These are phyloP conservation scores for Penstemon davidsonii DNA, from an alignment of 257 asterid species.

Conservation along the genomic window DNA sequence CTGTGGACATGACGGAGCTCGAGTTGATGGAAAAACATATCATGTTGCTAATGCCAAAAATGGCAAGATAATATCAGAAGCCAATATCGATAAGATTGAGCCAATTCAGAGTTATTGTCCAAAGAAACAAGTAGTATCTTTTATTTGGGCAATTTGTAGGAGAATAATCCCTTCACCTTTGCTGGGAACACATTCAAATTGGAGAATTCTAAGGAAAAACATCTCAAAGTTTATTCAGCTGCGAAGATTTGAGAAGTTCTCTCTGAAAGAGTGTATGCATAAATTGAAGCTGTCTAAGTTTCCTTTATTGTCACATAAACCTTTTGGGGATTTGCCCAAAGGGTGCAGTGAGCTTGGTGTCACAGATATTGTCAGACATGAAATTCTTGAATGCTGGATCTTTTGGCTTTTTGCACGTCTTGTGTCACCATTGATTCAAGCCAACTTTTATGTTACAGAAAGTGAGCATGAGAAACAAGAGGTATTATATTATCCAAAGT, in stretches of 20 bases:
- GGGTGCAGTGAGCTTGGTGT: constrained; percentile 30
- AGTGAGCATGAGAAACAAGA: constrained; percentile 73
- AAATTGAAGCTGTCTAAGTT: constrained; percentile 58
- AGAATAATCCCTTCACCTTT: constrained; percentile 67
- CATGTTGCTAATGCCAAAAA: constrained; percentile 30
- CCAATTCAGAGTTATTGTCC: constrained; percentile 50
- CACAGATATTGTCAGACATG: constrained; percentile 43
- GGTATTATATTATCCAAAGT: constrained; percentile 53
- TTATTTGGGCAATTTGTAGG: constrained; percentile 85
- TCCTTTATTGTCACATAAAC: constrained; percentile 43
- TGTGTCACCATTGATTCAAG: constrained; percentile 67
- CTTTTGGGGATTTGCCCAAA: constrained; percentile 17
- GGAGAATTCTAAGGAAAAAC: constrained; percentile 70
- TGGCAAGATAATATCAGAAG: constrained; percentile 30
- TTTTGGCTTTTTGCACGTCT: constrained; percentile 66
- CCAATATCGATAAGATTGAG: constrained; percentile 33
- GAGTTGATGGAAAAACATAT: constrained; percentile 25
- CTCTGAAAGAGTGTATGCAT: constrained; percentile 66
- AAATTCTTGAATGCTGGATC: constrained; percentile 66
- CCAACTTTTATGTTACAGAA: constrained; percentile 85
- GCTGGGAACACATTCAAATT: constrained; percentile 69
- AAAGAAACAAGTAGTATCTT: constrained; percentile 74
- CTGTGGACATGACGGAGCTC: constrained; percentile 23
- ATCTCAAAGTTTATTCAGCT: constrained; percentile 66
- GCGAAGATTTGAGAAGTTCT: constrained; percentile 83